These are phyloP conservation scores for Leucocoprinus leucothites DNA, from an alignment of 768 basidiomycete genomes.

Conservation along the genomic window DNA sequence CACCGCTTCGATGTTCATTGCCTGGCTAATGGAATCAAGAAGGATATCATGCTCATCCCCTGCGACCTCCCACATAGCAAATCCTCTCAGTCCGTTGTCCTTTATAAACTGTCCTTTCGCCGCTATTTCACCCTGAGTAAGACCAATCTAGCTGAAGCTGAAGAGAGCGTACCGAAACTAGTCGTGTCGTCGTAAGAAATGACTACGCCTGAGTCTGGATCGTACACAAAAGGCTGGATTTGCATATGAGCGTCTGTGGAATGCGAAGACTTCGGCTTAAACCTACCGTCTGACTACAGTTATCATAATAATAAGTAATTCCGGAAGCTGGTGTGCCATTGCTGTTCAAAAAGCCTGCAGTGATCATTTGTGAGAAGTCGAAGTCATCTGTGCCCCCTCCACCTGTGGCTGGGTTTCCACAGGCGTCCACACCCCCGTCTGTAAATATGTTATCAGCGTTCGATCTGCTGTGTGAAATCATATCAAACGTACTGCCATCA, in stretches of 20 bases:
- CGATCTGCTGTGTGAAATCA: neutral
- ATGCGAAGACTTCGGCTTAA: neutral
- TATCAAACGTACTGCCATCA: neutral
- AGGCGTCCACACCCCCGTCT: conserved; percentile 35
- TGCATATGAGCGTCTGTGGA: no score
- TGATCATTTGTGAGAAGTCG: conserved; percentile 60
- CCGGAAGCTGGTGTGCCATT: conserved; percentile 44
- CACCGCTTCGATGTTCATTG: conserved; percentile 29
- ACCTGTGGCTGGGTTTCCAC: conserved; percentile 33
- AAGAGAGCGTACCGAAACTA: conserved; percentile 44
- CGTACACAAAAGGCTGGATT: conserved; percentile 66
- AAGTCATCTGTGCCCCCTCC: conserved; percentile 43
- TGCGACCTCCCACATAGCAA: conserved; percentile 64
- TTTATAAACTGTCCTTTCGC: conserved; percentile 64
- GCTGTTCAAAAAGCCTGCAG: conserved; percentile 47
- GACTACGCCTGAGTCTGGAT: conserved; percentile 47
- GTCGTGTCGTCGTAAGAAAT: conserved; percentile 65
- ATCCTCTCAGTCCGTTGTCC: conserved; percentile 49
- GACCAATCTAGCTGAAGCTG: neutral
- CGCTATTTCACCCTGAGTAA: conserved; percentile 19
- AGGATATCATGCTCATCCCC: conserved; percentile 62
- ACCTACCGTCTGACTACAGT: conserved; percentile 72
- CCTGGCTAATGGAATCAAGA: conserved; percentile 47
- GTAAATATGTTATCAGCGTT: neutral
- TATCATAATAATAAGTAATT: conserved; percentile 57